Base-by-base conservation (phyloP, 2,329 filamentous ascomycete genomes). In the Fusarium transvaalense region DNA sequence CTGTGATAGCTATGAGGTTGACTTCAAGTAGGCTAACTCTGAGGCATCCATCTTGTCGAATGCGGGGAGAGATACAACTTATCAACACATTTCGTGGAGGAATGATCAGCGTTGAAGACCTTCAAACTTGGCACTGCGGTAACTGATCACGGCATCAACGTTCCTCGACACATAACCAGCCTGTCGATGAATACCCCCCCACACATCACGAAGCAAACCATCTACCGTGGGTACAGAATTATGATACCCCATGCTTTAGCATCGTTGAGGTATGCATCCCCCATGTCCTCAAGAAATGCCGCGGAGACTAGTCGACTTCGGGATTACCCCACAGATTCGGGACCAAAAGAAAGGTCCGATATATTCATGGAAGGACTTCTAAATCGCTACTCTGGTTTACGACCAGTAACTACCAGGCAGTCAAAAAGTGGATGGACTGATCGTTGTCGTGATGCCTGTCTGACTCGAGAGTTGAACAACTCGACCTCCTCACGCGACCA, bases 401-500 rank as follows among this genome's bases (percentile, higher is more conserved):
- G 72, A 0, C 75, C 78, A 46, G 69, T 76, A 0, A 79, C 66
- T 48, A 77, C 69, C 38, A 76, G 45, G 37, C 76, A 72, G 38
- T 78, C 74, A 32, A 76, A 76, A 31, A 77, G 64, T 5, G 76
- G 60, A 61, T 81, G 78, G 5, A 75, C 68, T 12, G 63, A 71
- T 17, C 51, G 68, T 47, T 77, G 74, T 25, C 65, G 70, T 10
- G 71, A 64, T 6, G 67, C 71, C 10, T 66, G 21, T n/a, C 74
- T 62, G 2, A 76, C 75, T 1, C 60, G 48, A 3, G 57, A 52
- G 8, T 76, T 76, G 14, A 77, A 66, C 27, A 81, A 77, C 77
- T 84, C 80, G 4, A 85, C 83, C 58, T 83, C 78, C n/a, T 81
- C 81, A 23, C 75, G 69, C 2, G 76, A 78, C 70, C 79, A 77